Percentiles rank a stretch among this genome's conserved stretches.
phyloP scores from a whole-genome alignment of 805 yeast species.

The Brettanomyces sp. region DNA sequence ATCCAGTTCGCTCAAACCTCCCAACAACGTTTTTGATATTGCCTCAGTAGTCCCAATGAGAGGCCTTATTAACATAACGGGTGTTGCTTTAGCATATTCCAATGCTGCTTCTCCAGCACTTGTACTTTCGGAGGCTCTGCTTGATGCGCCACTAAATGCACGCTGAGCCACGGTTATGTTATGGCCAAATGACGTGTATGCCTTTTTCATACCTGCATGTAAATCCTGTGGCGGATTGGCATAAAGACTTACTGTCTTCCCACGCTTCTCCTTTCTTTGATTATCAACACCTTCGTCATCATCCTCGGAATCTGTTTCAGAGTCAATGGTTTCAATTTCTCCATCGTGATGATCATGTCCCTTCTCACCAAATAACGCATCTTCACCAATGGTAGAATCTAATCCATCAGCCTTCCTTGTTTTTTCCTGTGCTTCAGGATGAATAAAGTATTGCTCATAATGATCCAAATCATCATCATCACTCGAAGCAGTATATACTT shows the following conservation, averaged over 20 bases:
- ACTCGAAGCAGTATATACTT: neutral
- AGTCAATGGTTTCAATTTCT: constrained; percentile 12
- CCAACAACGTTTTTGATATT: constrained; percentile 70
- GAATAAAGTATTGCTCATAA: too few relatives aligned
- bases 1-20: constrained; percentile 73
- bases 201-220: constrained; percentile 65
- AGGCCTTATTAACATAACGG: constrained; percentile 73
- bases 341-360: constrained; percentile 18
- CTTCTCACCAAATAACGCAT: constrained; percentile 14
- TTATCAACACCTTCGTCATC: constrained; percentile 8
- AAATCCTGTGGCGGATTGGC: constrained; percentile 74
- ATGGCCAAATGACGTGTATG: constrained; percentile 61
- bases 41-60: constrained; percentile 92
- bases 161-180: constrained; percentile 61
- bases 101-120: constrained; percentile 58
- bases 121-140: constrained; percentile 54
- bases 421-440: neutral
- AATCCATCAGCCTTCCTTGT: constrained; percentile 15
- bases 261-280: constrained; percentile 16
- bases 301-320: constrained; percentile 12
- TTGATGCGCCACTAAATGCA: constrained; percentile 50
- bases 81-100: constrained; percentile 67
- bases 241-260: constrained; percentile 54
- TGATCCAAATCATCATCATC: constrained; percentile 2
- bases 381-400: constrained; percentile 17